Evolutionary conservation across 2,329 filamentous ascomycete genomes (phyloP), one percentile per base, ranked within the genome.

Genomic region (Calonectria hawksworthii): DNA sequence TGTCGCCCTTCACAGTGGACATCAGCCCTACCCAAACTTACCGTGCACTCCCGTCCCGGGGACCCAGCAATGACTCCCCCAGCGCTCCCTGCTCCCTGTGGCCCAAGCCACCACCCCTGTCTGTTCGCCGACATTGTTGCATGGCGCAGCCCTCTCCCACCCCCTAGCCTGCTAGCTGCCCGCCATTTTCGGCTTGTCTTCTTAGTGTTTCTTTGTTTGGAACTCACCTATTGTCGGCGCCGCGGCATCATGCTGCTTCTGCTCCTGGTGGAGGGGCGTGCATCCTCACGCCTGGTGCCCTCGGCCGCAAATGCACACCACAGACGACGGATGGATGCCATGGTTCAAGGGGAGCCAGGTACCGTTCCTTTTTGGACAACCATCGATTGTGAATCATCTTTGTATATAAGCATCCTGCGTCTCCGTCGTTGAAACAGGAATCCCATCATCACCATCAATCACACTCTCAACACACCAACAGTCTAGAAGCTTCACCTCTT

Each of bases 161-260:
- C 63, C 56, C 71, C 50, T 34, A 23, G 26, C 51, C 18, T 32
- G 14, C 61, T 65, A 65, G 61, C 28, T 50, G 41, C 61, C 61
- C 10, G 61, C 61, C 61, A 50, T 63, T 72, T 68, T 72, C 54
- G 76, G 76, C 73, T 72, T 56, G 34, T 70, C 54, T 73, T 73
- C 23, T 36, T 52, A 52, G 28, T 77, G 75, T 78, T 79, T 77
- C 74, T 75, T 77, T 73, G 68, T 80, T 80, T 80, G 77, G 76
- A 78, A 67, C 54, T 54, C 64, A 34, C 26, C 28, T 50, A 28
- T 18, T 30, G 44, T 56, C 59, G 56, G 71, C 21, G 18, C 30
- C 56, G 59, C 56, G 59, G 59, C 61, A 64, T 30, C 18, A 13
- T 59, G 21, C 26, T 63, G 59, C 50, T 34, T 14, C 28, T 66